Evolutionary conservation across 805 yeast species (phyloP).

Genomic region (Hermanozyma aechmeae): DNA sequence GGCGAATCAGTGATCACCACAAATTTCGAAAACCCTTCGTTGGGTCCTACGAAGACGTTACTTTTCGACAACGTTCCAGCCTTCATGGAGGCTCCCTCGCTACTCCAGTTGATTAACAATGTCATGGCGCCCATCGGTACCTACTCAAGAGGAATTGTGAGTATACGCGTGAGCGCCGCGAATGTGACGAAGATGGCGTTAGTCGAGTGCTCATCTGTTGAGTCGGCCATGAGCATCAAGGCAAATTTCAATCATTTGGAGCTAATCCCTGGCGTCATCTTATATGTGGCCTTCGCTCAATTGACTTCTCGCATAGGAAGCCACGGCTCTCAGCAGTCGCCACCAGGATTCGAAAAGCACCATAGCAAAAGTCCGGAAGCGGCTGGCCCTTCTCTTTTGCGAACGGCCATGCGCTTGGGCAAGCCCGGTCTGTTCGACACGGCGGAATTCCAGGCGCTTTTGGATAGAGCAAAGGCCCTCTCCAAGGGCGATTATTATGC

Average conservation of each 20-base stretch:
- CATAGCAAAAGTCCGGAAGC: too few relatives aligned
- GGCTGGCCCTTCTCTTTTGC: too few relatives aligned
- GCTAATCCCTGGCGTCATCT: conserved; percentile 65
- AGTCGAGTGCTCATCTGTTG: conserved; percentile 64
- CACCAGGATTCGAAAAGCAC: too few relatives aligned
- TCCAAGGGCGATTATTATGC: conserved; percentile 40
- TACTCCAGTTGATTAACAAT: conserved; percentile 16
- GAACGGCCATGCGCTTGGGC: too few relatives aligned
- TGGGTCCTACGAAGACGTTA: conserved; percentile 71
- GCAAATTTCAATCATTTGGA: conserved; percentile 76
- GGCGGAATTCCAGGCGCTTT: too few relatives aligned
- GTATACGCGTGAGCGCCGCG: conserved; percentile 30
- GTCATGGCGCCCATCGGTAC: conserved; percentile 12
- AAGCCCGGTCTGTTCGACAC: too few relatives aligned
- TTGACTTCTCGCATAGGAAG: too few relatives aligned
- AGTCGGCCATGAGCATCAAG: conserved; percentile 71
- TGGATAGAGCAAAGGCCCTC: too few relatives aligned
- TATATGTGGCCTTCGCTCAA: conserved; percentile 81
- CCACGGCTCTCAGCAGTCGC: too few relatives aligned
- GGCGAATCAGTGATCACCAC: conserved; percentile 55
- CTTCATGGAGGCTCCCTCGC: conserved; percentile 43
- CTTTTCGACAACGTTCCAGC: conserved; percentile 77
- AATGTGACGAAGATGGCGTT: conserved; percentile 25
- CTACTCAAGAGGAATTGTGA: conserved; percentile 39
- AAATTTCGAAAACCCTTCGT: conserved; percentile 56